Evolutionary conservation across 768 basidiomycete species (phyloP), one percentile per base, ranked within the genome.

Genomic region (Termitomyces sp.): DNA sequence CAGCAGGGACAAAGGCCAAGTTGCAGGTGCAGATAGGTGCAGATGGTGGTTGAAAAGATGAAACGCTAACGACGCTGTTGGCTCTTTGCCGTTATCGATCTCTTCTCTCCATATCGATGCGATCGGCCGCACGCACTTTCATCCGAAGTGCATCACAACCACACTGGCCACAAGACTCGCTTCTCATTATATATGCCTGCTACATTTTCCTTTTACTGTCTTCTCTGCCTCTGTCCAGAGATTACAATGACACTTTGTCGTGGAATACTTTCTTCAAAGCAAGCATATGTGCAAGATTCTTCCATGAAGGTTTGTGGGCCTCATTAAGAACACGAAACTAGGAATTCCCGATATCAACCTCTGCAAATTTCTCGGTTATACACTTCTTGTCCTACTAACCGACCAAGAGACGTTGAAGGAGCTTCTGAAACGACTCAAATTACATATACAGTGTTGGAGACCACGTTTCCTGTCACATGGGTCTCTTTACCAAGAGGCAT

Each of bases 21-120:
- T 55, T 16, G 34, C 52, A 57, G 54, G 33, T 24, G 33, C 31
- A 22, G 44, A 34, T 15, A 46, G 44, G 54, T 41, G 18, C 5
- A 51, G n/a, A 48, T 63, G 42, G 49, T 52, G 51, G 58, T 62
- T 48, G 39, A 22, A 30, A 31, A 13, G 31, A 34, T 50, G 46
- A 47, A 57, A 24, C 24, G 39, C 58, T 52, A 41, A 51, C 45
- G 36, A 16, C 44, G 31, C 47, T 55, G 41, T 52, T 39, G 45
- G 18, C 42, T 42, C 41, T 41, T 58, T 63, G 56, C 59, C 59
- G 59, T 60, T 63, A 63, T 63, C 62, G 54, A 63, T 63, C 54
- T 55, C 55, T 42, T 46, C 16, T 51, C 46, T 56, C 46, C 30
- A 57, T 57, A 63, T 63, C 62, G 59, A 63, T 63, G 49, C 48